A percentile compares a stretch with the other conserved stretches of the same genome.
Evolutionary conservation across 2,329 filamentous ascomycete genomes (phyloP).

Genomic region (Penicillium rolfsii): DNA sequence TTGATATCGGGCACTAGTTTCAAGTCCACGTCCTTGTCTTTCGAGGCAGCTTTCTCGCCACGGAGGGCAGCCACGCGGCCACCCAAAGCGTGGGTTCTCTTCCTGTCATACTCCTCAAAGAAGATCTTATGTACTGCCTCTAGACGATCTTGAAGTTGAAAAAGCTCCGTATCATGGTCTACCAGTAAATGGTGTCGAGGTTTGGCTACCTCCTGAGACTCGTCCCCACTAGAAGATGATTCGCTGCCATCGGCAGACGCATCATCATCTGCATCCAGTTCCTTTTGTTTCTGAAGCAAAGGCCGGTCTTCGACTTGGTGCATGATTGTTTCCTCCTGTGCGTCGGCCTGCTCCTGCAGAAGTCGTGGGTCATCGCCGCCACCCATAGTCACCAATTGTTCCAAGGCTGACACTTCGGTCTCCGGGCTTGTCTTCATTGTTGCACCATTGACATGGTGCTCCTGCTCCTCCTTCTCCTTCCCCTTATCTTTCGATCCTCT

Average conservation of each 20-base stretch:
- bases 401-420: constrained; percentile 61
- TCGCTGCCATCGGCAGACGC: constrained; percentile 57
- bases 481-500: constrained; percentile 34
- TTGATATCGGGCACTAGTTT: constrained; percentile 81
- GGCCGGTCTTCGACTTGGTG: constrained; percentile 89
- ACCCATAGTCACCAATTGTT: constrained; percentile 76
- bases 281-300: constrained; percentile 86
- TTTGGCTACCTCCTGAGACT: constrained; percentile 42
- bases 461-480: constrained; percentile 29
- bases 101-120: constrained; percentile 77
- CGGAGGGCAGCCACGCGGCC: constrained; percentile 55
- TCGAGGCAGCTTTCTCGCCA: constrained; percentile 50
- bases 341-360: constrained; percentile 74
- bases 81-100: constrained; percentile 48
- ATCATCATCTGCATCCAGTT: constrained; percentile 83
- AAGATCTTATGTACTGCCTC: constrained; percentile 76
- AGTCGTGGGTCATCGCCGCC: constrained; percentile 68
- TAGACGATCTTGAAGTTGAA: constrained; percentile 74
- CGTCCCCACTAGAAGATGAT: constrained; percentile 46
- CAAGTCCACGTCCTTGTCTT: constrained; percentile 54
- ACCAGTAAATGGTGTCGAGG: constrained; percentile 76
- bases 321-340: constrained; percentile 84
- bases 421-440: constrained; percentile 28
- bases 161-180: constrained; percentile 84
- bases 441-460: constrained; percentile 41